A percentile compares a stretch with the other conserved stretches of the same genome.
phyloP scores from a whole-genome alignment of 352 stramenopile genomes.

The Halophytophthora polymorphica region DNA sequence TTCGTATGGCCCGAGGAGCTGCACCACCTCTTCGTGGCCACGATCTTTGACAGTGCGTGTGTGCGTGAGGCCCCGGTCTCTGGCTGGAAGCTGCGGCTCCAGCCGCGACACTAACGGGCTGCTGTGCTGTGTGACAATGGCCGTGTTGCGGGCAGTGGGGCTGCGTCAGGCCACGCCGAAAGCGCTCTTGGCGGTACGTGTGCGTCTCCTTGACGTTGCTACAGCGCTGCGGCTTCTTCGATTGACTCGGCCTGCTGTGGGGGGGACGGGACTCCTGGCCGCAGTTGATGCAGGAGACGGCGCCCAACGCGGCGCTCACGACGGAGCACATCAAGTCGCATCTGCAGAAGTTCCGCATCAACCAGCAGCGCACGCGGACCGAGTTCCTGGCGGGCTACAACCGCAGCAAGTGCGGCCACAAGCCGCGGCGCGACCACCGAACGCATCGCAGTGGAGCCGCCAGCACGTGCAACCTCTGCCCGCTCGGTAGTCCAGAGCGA shows the following conservation, averaged over 20 bases:
- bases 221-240: too few relatives aligned
- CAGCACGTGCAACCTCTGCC: slow-evolving; percentile 44
- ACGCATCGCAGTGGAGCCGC: slow-evolving; percentile 1
- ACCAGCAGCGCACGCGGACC: slow-evolving; percentile 65
- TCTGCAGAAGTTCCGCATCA: slow-evolving; percentile 82
- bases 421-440: slow-evolving; percentile 29
- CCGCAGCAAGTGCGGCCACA: slow-evolving; percentile 47
- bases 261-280: too few relatives aligned
- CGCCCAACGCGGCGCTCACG: slow-evolving; percentile 44
- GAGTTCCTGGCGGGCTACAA: slow-evolving; percentile 79
- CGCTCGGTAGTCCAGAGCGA: slow-evolving; percentile 23
- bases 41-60: slow-evolving; percentile 61
- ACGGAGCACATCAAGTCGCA: slow-evolving; percentile 85
- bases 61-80: too few relatives aligned
- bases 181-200: slow-evolving; percentile 42
- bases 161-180: slow-evolving; percentile 72
- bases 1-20: slow-evolving; percentile 75
- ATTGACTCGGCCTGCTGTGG: too few relatives aligned
- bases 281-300: slow-evolving; percentile 59
- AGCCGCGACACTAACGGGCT: too few relatives aligned
- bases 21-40: slow-evolving; percentile 64
- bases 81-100: too few relatives aligned
- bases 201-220: not conserved
- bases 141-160: slow-evolving; percentile 32
- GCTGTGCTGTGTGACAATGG: too few relatives aligned